Base-by-base conservation (phyloP, 2,329 filamentous ascomycete genomes). In the Aspergillus novofumigatus region DNA sequence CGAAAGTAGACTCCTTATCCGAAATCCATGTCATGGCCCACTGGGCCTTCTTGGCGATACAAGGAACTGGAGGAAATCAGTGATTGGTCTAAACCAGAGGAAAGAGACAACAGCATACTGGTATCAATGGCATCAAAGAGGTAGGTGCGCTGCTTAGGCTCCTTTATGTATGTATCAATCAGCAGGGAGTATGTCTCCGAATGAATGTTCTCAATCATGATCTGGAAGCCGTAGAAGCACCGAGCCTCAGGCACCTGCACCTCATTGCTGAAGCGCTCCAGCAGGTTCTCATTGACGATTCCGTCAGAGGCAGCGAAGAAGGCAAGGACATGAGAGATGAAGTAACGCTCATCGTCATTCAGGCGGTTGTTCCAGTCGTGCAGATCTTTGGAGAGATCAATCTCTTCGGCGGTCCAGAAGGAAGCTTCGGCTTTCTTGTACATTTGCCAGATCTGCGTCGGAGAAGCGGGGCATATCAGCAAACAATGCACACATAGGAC, bases 161-260 rank as follows among this genome's bases (percentile, higher is more conserved):
- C 94, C 84, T 95, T 97, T 81, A 99, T 96, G 79, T 99, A 99
- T 62, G 93, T 97, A 77, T 99, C 94, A 75, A 99, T 99, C 74
- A 99, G 87, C 38, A 99, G 88, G 21, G 93, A 97, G 85, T 99
- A 99, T 54, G 94, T 99, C 82, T 99, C 94, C 17, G 94, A 97
- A 85, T 99, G 94, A 71, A 99, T 96, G 81, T 99, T 99, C 84
- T 99, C 94, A 91, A 99, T 97, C 94, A 99, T 99, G 82, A 97
- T 97, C 82, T 99, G 94, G 86, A 99, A 99, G 64, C 94, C 94
- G 78, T 99, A 99, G 85, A 99, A 99, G 87, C 94, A 99, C 71
- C 94, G 92, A 63, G 94, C 94, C 80, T 99, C 94, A 10, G 94
- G 93, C 58, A 97, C 87, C 80, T 99, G 94, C 29, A 99, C 93